These are phyloP conservation scores for Malus asiatica DNA, from an alignment of 306 rosid genomes.

Conservation along the genomic window DNA sequence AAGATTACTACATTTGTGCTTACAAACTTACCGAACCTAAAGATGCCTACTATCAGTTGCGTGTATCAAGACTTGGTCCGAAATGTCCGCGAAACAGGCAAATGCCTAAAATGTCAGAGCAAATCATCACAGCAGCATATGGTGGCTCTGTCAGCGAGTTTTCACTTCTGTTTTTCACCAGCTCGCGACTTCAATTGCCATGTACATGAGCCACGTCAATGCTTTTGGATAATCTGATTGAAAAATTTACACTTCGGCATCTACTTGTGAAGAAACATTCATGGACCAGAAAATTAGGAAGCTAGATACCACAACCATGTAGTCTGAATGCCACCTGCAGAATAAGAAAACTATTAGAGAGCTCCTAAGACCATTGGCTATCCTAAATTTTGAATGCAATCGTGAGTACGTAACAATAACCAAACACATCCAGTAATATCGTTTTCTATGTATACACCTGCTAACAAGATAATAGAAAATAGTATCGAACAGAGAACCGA, in stretches of 20 bases:
- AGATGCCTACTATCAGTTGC: neutral
- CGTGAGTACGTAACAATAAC: neutral
- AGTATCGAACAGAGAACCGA: neutral
- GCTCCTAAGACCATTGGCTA: neutral
- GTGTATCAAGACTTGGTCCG: neutral
- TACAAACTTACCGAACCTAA: conserved; percentile 1
- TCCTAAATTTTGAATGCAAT: neutral
- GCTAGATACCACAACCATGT: neutral
- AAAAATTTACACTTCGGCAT: neutral
- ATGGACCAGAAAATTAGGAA: neutral
- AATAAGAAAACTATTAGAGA: neutral
- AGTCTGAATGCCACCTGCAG: neutral
- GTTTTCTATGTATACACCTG: neutral
- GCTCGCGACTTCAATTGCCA: neutral
- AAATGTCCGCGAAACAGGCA: neutral
- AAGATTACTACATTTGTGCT: neutral
- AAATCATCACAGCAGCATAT: neutral
- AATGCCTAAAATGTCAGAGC: neutral
- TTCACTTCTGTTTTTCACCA: neutral
- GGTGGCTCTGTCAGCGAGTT: neutral
- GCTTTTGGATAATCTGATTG: neutral
- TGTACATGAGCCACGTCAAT: neutral
- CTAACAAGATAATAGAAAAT: neutral
- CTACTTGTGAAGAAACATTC: neutral
- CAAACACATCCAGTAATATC: neutral